These are phyloP conservation scores for Kodamaea derodonti DNA, from an alignment of 1,139 yeast species.

Conservation along the genomic window DNA sequence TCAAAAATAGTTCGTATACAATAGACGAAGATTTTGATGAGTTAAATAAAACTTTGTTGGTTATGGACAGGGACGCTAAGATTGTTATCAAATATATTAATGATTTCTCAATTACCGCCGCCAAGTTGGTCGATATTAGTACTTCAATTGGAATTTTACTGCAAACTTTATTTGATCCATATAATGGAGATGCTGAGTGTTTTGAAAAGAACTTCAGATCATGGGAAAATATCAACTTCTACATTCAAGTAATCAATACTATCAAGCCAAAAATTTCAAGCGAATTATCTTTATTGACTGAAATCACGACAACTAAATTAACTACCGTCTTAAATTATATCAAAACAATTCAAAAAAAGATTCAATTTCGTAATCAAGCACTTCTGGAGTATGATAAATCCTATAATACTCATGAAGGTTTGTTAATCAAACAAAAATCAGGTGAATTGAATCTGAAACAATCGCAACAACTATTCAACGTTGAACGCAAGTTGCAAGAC, in stretches of 20 bases:
- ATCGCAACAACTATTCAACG: conserved; percentile 24
- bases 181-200: conserved; percentile 9
- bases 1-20: conserved; percentile 24
- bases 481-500: conserved; percentile 31
- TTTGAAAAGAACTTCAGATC: conserved; percentile 7
- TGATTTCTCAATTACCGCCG: conserved; percentile 11
- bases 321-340: conserved; percentile 19
- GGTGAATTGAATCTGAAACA: conserved; percentile 27
- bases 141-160: conserved; percentile 16
- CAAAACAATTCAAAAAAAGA: conserved; percentile 16
- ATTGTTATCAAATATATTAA: conserved; percentile 19
- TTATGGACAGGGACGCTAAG: conserved; percentile 15
- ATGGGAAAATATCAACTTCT: conserved; percentile 20
- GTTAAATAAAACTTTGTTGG: conserved; percentile 17
- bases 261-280: conserved; percentile 14
- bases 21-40: conserved; percentile 39
- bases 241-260: conserved; percentile 12
- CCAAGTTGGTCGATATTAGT: conserved; percentile 15
- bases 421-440: conserved; percentile 21
- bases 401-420: conserved; percentile 21
- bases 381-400: conserved; percentile 35
- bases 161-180: conserved; percentile 26
- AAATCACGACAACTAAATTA: conserved; percentile 17
- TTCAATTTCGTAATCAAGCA: conserved; percentile 27
- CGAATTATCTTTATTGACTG: conserved; percentile 14